A percentile compares a stretch with the other conserved stretches of the same genome.
Conservation (phyloP, 2,329 filamentous ascomycete species). For the Talaromyces albobiverticillius region DNA sequence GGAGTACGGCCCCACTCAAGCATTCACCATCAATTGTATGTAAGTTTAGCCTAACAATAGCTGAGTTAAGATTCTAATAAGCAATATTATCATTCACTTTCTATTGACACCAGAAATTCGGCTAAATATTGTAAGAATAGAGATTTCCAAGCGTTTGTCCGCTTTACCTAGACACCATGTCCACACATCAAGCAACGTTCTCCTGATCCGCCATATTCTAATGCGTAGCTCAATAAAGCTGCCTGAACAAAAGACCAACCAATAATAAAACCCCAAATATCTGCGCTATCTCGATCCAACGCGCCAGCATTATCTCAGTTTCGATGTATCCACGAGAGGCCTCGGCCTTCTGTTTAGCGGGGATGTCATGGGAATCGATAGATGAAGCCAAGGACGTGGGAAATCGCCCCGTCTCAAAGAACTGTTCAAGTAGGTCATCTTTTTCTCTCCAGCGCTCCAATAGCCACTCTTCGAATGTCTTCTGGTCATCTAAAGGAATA, state of each 20-base stretch:
- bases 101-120: neutral
- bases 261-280: slow-evolving; percentile 41
- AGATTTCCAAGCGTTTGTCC: neutral
- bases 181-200: neutral
- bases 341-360: slow-evolving; percentile 27
- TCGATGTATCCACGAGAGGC: slow-evolving; percentile 41
- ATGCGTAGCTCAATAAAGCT: neutral
- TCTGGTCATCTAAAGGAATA: slow-evolving; percentile 73
- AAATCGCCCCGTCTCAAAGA: slow-evolving; percentile 72
- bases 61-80: too few species aligned
- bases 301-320: slow-evolving; percentile 39
- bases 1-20: neutral
- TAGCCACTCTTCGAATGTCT: slow-evolving; percentile 81
- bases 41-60: too few species aligned
- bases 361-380: slow-evolving; percentile 45
- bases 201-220: too few species aligned
- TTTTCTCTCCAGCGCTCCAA: slow-evolving; percentile 88
- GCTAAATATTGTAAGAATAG: neutral
- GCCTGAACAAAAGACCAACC: slow-evolving; percentile 4
- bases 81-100: neutral
- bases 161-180: neutral
- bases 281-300: slow-evolving; percentile 43
- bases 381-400: slow-evolving; percentile 62
- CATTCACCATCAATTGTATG: neutral
- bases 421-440: slow-evolving; percentile 82